These are phyloP conservation scores for Omphalotus guepiniiformis DNA, from an alignment of 768 basidiomycete species.

Conservation along the genomic window DNA sequence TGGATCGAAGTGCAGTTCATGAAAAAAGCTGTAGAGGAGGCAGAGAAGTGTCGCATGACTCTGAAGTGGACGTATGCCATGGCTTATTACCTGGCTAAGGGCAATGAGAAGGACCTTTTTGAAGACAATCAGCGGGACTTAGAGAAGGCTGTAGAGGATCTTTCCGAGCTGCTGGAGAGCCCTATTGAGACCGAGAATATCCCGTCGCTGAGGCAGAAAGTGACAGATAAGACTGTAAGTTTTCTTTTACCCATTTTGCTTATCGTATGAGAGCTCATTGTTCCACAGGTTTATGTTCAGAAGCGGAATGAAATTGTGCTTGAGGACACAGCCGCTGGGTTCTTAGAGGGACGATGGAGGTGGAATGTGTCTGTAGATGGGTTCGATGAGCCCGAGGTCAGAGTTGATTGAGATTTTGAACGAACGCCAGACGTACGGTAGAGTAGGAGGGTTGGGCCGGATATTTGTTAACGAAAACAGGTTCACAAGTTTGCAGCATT, in stretches of 20 bases:
- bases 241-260: not conserved
- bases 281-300: conserved; percentile 79
- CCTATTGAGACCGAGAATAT: conserved; percentile 86
- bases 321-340: conserved; percentile 91
- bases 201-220: conserved; percentile 77
- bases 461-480: no score
- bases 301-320: conserved; percentile 94
- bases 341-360: conserved; percentile 78
- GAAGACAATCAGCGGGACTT: conserved; percentile 98
- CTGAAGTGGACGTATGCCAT: conserved; percentile 99
- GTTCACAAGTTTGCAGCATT: no score
- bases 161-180: conserved; percentile 90
- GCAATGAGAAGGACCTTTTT: conserved; percentile 92
- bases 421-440: no score
- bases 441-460: no score
- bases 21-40: conserved; percentile 95
- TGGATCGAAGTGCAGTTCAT: conserved; percentile 99
- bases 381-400: conserved; percentile 49
- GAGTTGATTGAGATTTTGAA: not conserved
- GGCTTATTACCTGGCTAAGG: conserved; percentile 92
- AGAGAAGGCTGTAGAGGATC: conserved; percentile 91
- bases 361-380: conserved; percentile 76
- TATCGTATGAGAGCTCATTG: not conserved
- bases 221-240: conserved; percentile 91
- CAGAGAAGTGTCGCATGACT: conserved; percentile 86